Evolutionary conservation across 352 stramenopile genomes (phyloP).

Genomic region (Pythium aquatile): DNA sequence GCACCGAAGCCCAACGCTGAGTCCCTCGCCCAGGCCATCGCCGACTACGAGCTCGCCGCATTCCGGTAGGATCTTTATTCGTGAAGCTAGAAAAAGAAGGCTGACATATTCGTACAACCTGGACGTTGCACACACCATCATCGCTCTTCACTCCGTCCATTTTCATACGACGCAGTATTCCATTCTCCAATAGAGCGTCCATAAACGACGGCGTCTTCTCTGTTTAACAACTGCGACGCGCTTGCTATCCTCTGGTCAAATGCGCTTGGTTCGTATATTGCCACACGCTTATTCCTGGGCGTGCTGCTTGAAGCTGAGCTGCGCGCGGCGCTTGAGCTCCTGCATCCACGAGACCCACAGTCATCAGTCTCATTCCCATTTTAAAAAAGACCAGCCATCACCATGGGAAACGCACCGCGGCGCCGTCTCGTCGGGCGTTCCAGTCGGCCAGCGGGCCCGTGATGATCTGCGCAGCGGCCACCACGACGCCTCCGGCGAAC

Average conservation of each 20-base stretch:
- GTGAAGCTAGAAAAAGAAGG: no score
- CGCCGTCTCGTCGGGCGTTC: constrained; percentile 70
- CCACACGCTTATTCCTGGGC: constrained; percentile 45
- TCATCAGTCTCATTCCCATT: not conserved
- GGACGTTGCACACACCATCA: no score
- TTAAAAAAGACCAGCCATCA: not conserved
- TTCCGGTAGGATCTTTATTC: not conserved
- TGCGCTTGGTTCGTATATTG: not conserved
- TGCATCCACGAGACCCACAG: constrained; percentile 19
- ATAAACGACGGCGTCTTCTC: not conserved
- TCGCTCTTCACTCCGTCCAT: not conserved
- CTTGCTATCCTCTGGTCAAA: not conserved
- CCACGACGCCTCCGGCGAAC: constrained; percentile 63
- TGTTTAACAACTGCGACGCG: not conserved
- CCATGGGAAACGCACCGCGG: constrained; percentile 37
- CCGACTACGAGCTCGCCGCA: constrained; percentile 31
- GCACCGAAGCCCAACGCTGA: constrained; percentile 57
- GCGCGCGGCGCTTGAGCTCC: constrained; percentile 63
- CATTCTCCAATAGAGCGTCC: no score
- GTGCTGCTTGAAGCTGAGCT: constrained; percentile 40
- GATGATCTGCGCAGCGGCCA: constrained; percentile 68
- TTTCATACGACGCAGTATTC: no score
- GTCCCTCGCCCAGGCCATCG: constrained; percentile 51
- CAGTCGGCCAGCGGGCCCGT: constrained; percentile 66
- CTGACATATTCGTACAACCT: no score